Evolutionary conservation across 805 yeast genomes (phyloP), one percentile per base, ranked within the genome.

Genomic region (Metschnikowia koreensis): DNA sequence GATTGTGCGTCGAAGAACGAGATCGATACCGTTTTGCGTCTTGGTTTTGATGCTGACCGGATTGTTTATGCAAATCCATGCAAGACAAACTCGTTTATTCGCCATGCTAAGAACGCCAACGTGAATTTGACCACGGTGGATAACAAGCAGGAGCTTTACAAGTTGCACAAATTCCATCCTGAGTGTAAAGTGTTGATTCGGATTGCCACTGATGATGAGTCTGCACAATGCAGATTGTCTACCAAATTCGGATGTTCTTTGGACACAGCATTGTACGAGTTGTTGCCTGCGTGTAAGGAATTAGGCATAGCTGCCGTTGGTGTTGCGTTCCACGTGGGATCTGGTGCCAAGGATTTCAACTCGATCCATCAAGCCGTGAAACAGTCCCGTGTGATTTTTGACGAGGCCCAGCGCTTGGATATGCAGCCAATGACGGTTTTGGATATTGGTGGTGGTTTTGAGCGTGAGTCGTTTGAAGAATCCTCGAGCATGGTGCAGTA

Each of bases 361-460:
- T 79, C 93, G 3, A 79, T 89, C 57, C 75, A 75, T 51, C 80
- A 81, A 55, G 97, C 97, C 0, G 81, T 90, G 38, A 66, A 71
- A 48, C 96, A 90, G 63, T 81, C 97, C 1, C 80, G 82, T 46
- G 51, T 58, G 8, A 81, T 92, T 3, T 93, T 92, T 63, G 86
- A 85, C 49, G 63, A 69, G 51, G 96, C 83, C 7, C 54, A 67
- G 8, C 55, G 51, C 6, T 47, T 57, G 38, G 86, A 85, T 6
- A 71, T 77, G 50, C 22, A 22, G 22, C 53, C 63, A 9, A 73
- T 89, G 79, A 60, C 70, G 15, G 64, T 84, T 15, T 76, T 89
- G 54, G 99, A 93, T 65, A 83, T 93, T 59, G 99, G 99, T 47
- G 99, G 99, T 31, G 99, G 99, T 0, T 93, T 91, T 67, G 82